Conservation (phyloP, 2,329 filamentous ascomycete genomes). For the Trichophyton equinum region DNA sequence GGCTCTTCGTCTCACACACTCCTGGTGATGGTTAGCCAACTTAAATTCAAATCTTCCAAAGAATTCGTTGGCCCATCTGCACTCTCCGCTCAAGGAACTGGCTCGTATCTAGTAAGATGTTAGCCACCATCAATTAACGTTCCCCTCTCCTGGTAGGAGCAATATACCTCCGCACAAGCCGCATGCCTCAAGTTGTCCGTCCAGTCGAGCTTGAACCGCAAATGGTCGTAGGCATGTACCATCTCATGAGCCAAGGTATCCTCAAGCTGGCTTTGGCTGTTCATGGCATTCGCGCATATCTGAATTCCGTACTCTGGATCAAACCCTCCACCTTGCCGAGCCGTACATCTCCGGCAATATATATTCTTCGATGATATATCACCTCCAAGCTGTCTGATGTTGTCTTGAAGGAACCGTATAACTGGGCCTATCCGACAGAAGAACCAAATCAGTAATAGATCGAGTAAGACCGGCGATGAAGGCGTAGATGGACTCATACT, state of each 20-base stretch:
- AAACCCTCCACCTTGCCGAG: conserved; percentile 68
- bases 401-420: conserved; percentile 74
- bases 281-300: conserved; percentile 83
- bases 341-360: conserved; percentile 65
- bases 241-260: conserved; percentile 95
- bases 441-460: not conserved
- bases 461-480: not conserved
- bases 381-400: conserved; percentile 67
- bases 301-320: conserved; percentile 75
- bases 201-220: conserved; percentile 84
- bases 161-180: conserved; percentile 74
- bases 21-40: conserved; percentile 82
- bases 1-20: conserved; percentile 75
- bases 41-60: conserved; percentile 76
- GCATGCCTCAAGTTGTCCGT: conserved; percentile 71
- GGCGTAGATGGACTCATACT: conserved; percentile 32
- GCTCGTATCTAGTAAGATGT: conserved; percentile 59
- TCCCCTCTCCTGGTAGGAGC: conserved; percentile 4
- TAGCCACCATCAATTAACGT: not conserved
- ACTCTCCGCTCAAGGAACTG: conserved; percentile 85
- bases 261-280: conserved; percentile 68
- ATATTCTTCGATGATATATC: conserved; percentile 63
- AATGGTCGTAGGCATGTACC: conserved; percentile 91
- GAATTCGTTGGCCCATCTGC: conserved; percentile 76
- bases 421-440: conserved; percentile 47